phyloP scores from a whole-genome alignment of 345 rosid species.

The Camelina neglecta region DNA sequence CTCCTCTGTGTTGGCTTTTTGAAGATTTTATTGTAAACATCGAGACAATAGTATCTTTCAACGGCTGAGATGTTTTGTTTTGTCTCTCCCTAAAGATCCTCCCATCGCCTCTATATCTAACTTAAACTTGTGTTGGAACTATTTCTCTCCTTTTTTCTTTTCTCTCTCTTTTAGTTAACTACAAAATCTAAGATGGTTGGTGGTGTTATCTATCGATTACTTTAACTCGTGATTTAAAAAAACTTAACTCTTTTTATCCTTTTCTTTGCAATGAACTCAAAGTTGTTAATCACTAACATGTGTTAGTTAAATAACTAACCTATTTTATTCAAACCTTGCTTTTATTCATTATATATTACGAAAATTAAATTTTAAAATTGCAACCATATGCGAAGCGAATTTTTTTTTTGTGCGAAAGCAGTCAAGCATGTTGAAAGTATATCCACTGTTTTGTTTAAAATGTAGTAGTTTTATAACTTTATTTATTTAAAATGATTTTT shows the following conservation, averaged over 20 bases:
- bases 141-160: neutral
- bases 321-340: conserved; percentile 1
- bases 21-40: conserved; percentile 43
- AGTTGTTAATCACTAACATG: conserved; percentile 37
- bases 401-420: neutral
- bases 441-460: neutral
- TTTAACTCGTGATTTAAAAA: conserved; percentile 35
- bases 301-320: conserved; percentile 37
- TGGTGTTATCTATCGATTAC: conserved; percentile 36
- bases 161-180: neutral
- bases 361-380: no score
- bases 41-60: conserved; percentile 38
- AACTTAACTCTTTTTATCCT: conserved; percentile 10
- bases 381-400: neutral
- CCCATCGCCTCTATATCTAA: conserved; percentile 23
- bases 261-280: conserved; percentile 12
- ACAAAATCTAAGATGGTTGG: conserved; percentile 36
- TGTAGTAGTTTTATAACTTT: neutral
- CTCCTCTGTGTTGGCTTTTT: conserved; percentile 41
- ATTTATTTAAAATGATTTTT: neutral
- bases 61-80: conserved; percentile 43
- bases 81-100: no score
- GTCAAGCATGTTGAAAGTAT: neutral
- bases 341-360: neutral
- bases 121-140: neutral